Conservation (phyloP, 306 rosid genomes). For the Alnus rubra region DNA sequence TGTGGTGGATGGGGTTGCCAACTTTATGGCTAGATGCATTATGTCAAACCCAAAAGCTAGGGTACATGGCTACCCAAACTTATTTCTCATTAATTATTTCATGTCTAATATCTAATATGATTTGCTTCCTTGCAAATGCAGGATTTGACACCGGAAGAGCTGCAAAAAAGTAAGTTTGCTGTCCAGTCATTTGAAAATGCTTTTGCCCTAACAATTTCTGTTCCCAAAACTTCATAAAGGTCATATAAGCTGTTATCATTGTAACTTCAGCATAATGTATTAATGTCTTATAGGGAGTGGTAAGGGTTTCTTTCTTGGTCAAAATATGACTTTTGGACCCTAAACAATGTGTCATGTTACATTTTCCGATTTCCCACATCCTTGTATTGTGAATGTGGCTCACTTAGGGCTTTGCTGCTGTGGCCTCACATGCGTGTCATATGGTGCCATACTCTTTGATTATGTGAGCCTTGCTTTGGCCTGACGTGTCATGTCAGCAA, state of each 20-base stretch:
- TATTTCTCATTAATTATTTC: conserved; percentile 5
- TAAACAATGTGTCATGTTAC: too few relatives aligned
- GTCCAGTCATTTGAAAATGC: conserved; percentile 4
- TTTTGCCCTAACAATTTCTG: conserved; percentile 13
- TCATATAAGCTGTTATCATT: conserved; percentile 14
- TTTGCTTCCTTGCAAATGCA: conserved; percentile 45
- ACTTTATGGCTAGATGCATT: conserved; percentile 87
- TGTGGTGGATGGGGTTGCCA: conserved; percentile 92
- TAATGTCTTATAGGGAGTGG: neutral
- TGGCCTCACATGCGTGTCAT: too few relatives aligned
- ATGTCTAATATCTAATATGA: conserved; percentile 17
- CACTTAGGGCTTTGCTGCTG: too few relatives aligned
- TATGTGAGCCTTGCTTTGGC: too few relatives aligned
- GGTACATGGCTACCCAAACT: conserved; percentile 33
- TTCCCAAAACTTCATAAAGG: conserved; percentile 10
- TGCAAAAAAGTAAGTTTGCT: conserved; percentile 70
- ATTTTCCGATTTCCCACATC: too few relatives aligned
- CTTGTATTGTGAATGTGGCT: too few relatives aligned
- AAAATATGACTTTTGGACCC: too few relatives aligned
- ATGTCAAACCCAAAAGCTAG: conserved; percentile 79
- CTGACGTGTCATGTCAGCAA: too few relatives aligned
- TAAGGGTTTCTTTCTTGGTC: neutral
- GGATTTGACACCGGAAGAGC: conserved; percentile 81
- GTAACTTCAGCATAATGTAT: neutral
- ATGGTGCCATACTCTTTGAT: too few relatives aligned